Percentiles rank a stretch among this genome's conserved stretches.
Evolutionary conservation across 1,139 yeast genomes (phyloP).

Genomic region (Zhuliangozyma parablackwelliae): DNA sequence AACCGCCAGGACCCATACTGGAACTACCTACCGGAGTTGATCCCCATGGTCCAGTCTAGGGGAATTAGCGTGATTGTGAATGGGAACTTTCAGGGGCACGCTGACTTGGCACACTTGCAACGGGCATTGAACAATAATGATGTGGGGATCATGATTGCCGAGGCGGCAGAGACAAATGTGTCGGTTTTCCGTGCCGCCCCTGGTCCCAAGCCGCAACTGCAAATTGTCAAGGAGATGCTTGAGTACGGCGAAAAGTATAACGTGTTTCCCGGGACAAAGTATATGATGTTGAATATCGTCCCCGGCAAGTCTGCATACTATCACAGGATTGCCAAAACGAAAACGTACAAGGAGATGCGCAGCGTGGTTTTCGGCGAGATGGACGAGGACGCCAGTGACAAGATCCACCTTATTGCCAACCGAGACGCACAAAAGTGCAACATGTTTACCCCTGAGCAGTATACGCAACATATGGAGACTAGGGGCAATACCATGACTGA

Average conservation of each 20-base stretch:
- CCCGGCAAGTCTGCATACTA: constrained; percentile 73
- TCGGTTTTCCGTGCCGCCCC: constrained; percentile 53
- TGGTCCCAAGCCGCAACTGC: constrained; percentile 52
- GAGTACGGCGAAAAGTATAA: constrained; percentile 64
- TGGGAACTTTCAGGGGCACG: constrained; percentile 62
- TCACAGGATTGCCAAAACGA: constrained; percentile 53
- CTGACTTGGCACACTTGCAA: constrained; percentile 55
- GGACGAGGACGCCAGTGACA: constrained; percentile 23
- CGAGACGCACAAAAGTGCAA: constrained; percentile 33
- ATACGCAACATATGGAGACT: constrained; percentile 9
- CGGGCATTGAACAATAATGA: constrained; percentile 39
- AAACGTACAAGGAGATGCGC: constrained; percentile 49
- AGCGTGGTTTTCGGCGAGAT: constrained; percentile 20
- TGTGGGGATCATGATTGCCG: constrained; percentile 90
- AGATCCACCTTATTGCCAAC: constrained; percentile 25
- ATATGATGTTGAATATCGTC: constrained; percentile 67
- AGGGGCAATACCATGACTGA: constrained; percentile 2
- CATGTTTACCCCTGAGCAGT: constrained; percentile 18
- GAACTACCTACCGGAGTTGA: constrained; percentile 58
- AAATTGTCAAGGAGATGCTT: constrained; percentile 31
- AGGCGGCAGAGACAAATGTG: constrained; percentile 83
- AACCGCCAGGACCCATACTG: constrained; percentile 79
- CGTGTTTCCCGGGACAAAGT: constrained; percentile 67
- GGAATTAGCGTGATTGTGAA: constrained; percentile 74
- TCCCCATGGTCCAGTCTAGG: constrained; percentile 55